Percentiles rank a stretch among this genome's conserved stretches.
phyloP scores from a whole-genome alignment of 83 land plant species.

The Picea abies region DNA sequence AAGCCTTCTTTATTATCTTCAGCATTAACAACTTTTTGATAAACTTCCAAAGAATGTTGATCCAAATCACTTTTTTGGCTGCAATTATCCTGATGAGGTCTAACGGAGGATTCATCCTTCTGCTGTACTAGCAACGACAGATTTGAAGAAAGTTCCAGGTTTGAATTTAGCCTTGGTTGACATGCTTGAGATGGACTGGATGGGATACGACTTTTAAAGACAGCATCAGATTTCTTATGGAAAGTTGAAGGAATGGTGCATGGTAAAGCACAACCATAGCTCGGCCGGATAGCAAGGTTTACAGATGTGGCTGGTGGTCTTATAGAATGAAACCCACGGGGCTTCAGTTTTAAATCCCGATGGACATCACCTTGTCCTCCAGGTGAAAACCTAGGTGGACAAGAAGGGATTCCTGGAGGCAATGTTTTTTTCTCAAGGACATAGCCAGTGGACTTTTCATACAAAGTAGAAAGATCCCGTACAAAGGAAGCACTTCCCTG shows the following conservation, averaged over 20 bases:
- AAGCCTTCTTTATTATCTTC: not conserved
- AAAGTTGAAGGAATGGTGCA: not conserved
- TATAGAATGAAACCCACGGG: not conserved
- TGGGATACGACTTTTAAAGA: not conserved
- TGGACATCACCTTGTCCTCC: not conserved
- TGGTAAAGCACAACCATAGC: not conserved
- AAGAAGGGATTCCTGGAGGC: not conserved
- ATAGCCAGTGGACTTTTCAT: not conserved
- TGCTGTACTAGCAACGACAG: too few relatives aligned
- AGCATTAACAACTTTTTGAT: not conserved
- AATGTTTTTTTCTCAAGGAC: not conserved
- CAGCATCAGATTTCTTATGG: not conserved
- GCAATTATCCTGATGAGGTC: not conserved
- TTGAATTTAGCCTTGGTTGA: not conserved
- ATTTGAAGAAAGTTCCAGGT: not conserved
- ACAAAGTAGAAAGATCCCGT: not conserved
- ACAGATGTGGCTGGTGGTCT: not conserved
- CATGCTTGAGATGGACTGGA: not conserved
- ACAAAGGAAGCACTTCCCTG: constrained; percentile 23
- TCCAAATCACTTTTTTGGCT: not conserved
- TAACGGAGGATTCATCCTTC: not conserved
- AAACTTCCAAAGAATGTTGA: not conserved
- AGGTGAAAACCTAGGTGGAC: not conserved
- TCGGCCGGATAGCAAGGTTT: not conserved
- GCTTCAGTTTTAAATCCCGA: not conserved